Base-by-base conservation (phyloP, 1,284 basidiomycete genomes). In the Cutaneotrichosporon spelunceum region DNA sequence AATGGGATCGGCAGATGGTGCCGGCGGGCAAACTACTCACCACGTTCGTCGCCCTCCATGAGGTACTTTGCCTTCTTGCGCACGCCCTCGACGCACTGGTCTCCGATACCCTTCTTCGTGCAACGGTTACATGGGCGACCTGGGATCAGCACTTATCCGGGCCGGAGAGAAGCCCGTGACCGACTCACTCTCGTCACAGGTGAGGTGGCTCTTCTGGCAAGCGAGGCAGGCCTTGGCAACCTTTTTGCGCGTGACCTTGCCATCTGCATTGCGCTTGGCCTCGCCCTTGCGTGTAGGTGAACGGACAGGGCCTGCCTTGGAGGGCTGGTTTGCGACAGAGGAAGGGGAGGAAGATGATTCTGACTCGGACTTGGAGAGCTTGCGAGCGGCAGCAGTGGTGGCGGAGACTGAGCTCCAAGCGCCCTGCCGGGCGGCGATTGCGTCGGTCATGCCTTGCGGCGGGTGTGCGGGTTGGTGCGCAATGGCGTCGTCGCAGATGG, bases 61-160 rank as follows among this genome's bases (percentile, higher is more conserved):
- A 96, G 84, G 78, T 98, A 99, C 77, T 99, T 99, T 26, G 95
- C 95, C 80, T 97, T 97, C 82, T 99, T 99, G 68, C 95, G 85
- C 67, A 91, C 89, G 0, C 95, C 95, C 74, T 99, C 95, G 42
- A 88, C 88, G 75, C 95, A 99, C 63, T 87, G 88, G 62, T 87
- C 86, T 7, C 87, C 88, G 70, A 95, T 88, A 19, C 93, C 93
- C 67, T 95, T 93, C 80, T 95, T 97, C 57, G 93, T 84, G 75
- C 95, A 99, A 53, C 95, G 86, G 69, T 90, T 88, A 80, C 95
- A 99, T 27, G 95, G 95, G 60, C 95, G 88, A 61, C 90, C 93
- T 96, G 74, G 23, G 53, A 56, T 61, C 26, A 61, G 14, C 23
- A 23, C 19, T 23, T 53, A 13, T 13, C 48, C 48, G 26, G 42